Percentiles rank a stretch among this genome's conserved stretches.
Evolutionary conservation across 306 rosid species (phyloP).

Genomic region (Vigna angularis): DNA sequence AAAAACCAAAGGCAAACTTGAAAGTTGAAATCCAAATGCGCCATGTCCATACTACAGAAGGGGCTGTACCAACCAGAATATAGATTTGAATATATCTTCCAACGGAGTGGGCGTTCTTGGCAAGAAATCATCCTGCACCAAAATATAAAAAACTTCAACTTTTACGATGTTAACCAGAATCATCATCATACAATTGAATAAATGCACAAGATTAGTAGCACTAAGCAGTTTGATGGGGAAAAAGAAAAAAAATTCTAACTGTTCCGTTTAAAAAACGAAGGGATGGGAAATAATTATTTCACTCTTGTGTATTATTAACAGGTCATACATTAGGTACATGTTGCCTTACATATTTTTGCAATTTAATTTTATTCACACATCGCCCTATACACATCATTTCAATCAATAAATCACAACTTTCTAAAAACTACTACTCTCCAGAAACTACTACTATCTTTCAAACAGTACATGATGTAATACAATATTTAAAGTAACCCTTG

Average conservation of each 20-base stretch:
- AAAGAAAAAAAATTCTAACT: not conserved
- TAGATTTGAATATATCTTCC: conserved; percentile 90
- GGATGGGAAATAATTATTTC: too few species aligned
- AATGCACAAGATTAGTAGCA: not conserved
- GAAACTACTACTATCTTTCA: too few species aligned
- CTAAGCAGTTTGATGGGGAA: conserved; percentile 17
- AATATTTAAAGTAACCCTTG: too few species aligned
- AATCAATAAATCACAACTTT: not conserved
- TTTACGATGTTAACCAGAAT: not conserved
- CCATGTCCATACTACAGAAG: conserved; percentile 30
- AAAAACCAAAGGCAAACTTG: not conserved
- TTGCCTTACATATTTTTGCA: not conserved
- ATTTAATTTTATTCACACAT: not conserved
- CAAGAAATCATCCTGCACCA: conserved; percentile 90
- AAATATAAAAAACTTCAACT: not conserved
- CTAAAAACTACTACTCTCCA: not conserved
- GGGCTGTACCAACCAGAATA: conserved; percentile 74
- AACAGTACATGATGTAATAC: too few species aligned
- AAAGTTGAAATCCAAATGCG: conserved; percentile 22
- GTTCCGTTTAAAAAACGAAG: too few species aligned
- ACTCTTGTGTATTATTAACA: not conserved
- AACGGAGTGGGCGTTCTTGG: conserved; percentile 94
- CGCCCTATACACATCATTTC: not conserved
- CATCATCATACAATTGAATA: conserved; percentile 25
- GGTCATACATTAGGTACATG: not conserved